Conservation (phyloP, 345 rosid species). For the Rubroshorea leprosula region DNA sequence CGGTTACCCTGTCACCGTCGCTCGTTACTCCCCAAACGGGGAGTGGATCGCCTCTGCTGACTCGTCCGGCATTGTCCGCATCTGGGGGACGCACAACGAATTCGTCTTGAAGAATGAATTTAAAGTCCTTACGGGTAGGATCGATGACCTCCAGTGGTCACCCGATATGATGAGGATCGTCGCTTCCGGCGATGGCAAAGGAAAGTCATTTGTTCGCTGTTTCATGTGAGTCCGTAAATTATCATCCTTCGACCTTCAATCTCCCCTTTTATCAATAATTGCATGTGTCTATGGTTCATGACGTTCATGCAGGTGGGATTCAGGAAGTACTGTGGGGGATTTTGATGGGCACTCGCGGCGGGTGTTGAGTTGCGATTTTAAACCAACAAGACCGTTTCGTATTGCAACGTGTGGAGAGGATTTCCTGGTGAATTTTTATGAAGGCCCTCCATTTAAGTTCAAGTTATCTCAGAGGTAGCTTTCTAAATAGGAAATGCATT, state of each 20-base stretch:
- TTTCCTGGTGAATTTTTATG: conserved; percentile 82
- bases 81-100: conserved; percentile 94
- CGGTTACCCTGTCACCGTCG: conserved; percentile 82
- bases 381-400: conserved; percentile 85
- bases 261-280: background rate
- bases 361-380: conserved; percentile 82
- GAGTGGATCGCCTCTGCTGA: conserved; percentile 99
- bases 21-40: conserved; percentile 92
- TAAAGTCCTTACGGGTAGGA: conserved; percentile 73
- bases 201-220: conserved; percentile 85
- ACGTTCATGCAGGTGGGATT: conserved; percentile 70
- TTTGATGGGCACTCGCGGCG: conserved; percentile 94
- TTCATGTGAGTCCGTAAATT: conserved; percentile 57
- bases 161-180: conserved; percentile 80
- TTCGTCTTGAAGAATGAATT: conserved; percentile 91
- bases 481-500: no score
- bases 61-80: conserved; percentile 73
- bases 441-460: conserved; percentile 97
- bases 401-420: conserved; percentile 94
- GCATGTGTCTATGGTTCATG: background rate
- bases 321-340: conserved; percentile 85
- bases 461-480: conserved; percentile 72
- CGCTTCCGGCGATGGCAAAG: conserved; percentile 93
- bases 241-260: background rate
- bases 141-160: conserved; percentile 97